Evolutionary conservation across 202 grass and related monocot genomes (phyloP), one percentile per base, ranked within the genome.

Genomic region (Alloteropsis angusta): DNA sequence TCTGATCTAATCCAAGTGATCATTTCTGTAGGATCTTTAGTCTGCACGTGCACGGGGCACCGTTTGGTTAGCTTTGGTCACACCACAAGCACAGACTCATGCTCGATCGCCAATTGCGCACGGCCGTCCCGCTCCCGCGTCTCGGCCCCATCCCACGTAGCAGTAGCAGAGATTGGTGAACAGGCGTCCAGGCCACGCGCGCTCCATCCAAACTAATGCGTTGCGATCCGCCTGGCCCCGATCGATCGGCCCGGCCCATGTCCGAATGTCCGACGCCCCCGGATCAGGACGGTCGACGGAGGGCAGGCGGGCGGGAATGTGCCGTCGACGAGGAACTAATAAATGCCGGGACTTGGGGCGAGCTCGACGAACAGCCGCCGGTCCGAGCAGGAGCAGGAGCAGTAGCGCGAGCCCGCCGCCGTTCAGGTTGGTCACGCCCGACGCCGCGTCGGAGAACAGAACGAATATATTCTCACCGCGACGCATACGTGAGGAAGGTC

Each of bases 1-100:
- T 87, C 22, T 25, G 6, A 61, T 74, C 36, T 19, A 83, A 61
- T 74, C 36, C 23, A 83, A 60, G 85, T 18, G 59, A 87, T 74
- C 59, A 28, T 46, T 79, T 54, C 41, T 68, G 22, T 74, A 87
- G 35, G 32, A 61, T 87, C 59, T 64, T 48, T 68, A 30, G 13
- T 34, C 14, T 16, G 57, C 26, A 15, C 26, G 56, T 16, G 57
- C 28, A 47, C 17, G 28, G 28, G 17, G 58, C 13, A 30, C 2
- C 28, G 28, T 3, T 30, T 30, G 28, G 28, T 30, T 30, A 30
- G 1, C 2, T 30, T 30, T 1, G 28, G 28, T 30, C 28, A 30
- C 28, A 30, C 28, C n/a, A n/a, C n/a, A n/a, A n/a, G n/a, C n/a
- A n/a, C n/a, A n/a, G n/a, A n/a, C n/a, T n/a, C n/a, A n/a, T n/a